Conservation (phyloP, 2,329 filamentous ascomycete genomes). For the Onygenales sp. region DNA sequence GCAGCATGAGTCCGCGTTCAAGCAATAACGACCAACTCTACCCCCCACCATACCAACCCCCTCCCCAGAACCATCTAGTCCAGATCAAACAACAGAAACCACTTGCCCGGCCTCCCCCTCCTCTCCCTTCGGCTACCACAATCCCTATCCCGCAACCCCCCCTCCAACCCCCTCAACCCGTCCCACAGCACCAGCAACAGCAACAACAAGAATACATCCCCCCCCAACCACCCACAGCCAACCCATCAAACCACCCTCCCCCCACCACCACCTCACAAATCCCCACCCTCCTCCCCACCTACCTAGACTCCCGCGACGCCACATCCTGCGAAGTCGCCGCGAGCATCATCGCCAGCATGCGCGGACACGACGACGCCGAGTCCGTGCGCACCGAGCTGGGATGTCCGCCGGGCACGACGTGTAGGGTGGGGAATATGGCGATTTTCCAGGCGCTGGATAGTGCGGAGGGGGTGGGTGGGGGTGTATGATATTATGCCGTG, state of each 20-base stretch:
- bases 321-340: constrained; percentile 15
- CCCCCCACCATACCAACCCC: no score
- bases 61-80: no score
- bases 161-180: background rate
- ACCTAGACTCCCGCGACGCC: constrained; percentile 2
- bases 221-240: background rate
- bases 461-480: background rate
- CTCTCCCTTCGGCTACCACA: background rate
- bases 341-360: constrained; percentile 15
- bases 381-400: constrained; percentile 13
- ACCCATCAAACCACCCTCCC: constrained; percentile 9
- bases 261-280: constrained; percentile 24
- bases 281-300: constrained; percentile 11
- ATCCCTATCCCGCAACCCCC: background rate
- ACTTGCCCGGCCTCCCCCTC: background rate
- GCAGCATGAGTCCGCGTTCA: no score
- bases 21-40: no score
- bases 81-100: no score
- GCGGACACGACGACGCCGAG: constrained; percentile 8
- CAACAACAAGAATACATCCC: background rate
- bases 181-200: constrained; percentile 4
- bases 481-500: background rate
- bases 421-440: constrained; percentile 13
- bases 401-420: constrained; percentile 9
- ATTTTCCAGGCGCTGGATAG: constrained; percentile 13